Conservation (phyloP, 2,329 filamentous ascomycete species). For the Exophiala lecanii-corni region DNA sequence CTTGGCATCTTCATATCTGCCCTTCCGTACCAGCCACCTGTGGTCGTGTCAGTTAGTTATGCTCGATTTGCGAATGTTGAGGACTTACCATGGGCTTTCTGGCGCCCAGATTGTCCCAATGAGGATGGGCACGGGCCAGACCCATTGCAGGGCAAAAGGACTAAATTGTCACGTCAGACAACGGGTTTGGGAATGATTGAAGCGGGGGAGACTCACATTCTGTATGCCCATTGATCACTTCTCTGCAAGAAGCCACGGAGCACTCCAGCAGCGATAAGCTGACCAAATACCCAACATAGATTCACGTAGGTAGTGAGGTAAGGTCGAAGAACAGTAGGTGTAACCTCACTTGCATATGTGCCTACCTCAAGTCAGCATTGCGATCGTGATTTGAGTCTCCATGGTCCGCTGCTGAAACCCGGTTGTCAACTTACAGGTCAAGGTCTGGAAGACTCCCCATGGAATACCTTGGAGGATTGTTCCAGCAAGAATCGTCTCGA, state of each 20-base stretch:
- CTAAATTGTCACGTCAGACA: background rate
- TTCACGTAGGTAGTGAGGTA: constrained; percentile 37
- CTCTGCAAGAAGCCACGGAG: constrained; percentile 32
- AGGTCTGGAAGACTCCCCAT: constrained; percentile 46
- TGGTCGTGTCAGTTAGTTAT: too few relatives aligned
- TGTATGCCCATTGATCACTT: constrained; percentile 34
- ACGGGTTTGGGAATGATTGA: background rate
- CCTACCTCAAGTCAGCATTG: too few relatives aligned
- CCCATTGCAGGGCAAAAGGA: constrained; percentile 43
- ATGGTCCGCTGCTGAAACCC: background rate
- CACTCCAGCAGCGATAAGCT: constrained; percentile 30
- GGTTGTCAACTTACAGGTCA: too few relatives aligned
- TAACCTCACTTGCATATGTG: constrained; percentile 32
- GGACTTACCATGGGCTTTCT: constrained; percentile 36
- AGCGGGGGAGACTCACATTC: constrained; percentile 28
- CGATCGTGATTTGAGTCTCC: constrained; percentile 1
- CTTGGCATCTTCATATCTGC: constrained; percentile 33
- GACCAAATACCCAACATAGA: constrained; percentile 38
- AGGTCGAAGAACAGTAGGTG: constrained; percentile 24
- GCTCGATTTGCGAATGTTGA: too few relatives aligned
- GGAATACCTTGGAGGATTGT: constrained; percentile 43
- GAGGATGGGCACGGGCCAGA: constrained; percentile 46
- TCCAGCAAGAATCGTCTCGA: constrained; percentile 30
- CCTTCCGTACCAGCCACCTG: constrained; percentile 38
- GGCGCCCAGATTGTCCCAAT: constrained; percentile 40